phyloP scores from a whole-genome alignment of 495 filamentous ascomycete genomes.

The Halenospora varia region DNA sequence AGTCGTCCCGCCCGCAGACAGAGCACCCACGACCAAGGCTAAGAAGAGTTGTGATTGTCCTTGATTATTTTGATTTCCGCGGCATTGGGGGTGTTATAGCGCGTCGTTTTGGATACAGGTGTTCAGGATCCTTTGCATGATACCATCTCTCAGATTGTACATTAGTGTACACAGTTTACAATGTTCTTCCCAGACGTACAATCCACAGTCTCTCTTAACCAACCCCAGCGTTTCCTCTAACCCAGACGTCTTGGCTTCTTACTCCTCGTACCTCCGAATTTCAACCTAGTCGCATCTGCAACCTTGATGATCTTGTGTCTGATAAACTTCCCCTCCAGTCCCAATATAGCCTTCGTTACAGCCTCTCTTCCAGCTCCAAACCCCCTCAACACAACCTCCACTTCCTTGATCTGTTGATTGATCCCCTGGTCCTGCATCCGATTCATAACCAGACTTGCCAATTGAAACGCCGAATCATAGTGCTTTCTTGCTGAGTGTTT shows the following conservation, averaged over 20 bases:
- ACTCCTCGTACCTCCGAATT: slow-evolving; percentile 93
- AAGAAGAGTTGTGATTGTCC: slow-evolving; percentile 10
- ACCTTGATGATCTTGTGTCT: slow-evolving; percentile 69
- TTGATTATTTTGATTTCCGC: slow-evolving; percentile 6
- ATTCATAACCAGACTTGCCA: slow-evolving; percentile 71
- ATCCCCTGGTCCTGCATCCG: slow-evolving; percentile 72
- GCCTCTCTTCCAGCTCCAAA: slow-evolving; percentile 86
- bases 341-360: slow-evolving; percentile 80
- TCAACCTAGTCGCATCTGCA: slow-evolving; percentile 78
- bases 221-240: slow-evolving; percentile 31
- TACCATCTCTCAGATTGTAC: slow-evolving; percentile 17
- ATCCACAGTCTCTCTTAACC: slow-evolving; percentile 1
- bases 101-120: slow-evolving; percentile 11
- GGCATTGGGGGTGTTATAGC: slow-evolving; percentile 3
- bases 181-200: neutral
- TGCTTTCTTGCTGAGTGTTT: slow-evolving; percentile 68
- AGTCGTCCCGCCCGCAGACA: slow-evolving; percentile 35
- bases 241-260: slow-evolving; percentile 76
- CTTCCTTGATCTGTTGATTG: slow-evolving; percentile 50
- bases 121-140: slow-evolving; percentile 16
- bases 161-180: slow-evolving; percentile 20
- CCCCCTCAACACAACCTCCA: slow-evolving; percentile 78
- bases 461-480: slow-evolving; percentile 93
- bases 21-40: slow-evolving; percentile 28
- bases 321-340: slow-evolving; percentile 72